These are phyloP conservation scores for Kockovaella imperatae DNA, from an alignment of 768 basidiomycete genomes.

Conservation along the genomic window DNA sequence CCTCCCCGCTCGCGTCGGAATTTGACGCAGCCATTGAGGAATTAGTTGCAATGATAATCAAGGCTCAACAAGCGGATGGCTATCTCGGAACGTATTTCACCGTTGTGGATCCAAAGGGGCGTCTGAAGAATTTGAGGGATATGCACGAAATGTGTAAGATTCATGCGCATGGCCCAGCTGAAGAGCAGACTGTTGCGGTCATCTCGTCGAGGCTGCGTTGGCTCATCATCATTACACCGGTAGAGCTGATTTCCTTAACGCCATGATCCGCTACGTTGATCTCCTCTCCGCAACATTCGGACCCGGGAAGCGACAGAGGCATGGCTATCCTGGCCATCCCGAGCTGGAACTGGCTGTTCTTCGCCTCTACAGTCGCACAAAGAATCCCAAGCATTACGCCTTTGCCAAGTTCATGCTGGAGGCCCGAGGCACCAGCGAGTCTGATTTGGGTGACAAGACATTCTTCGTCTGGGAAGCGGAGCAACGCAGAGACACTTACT, in stretches of 20 bases:
- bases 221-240: slow-evolving; percentile 18
- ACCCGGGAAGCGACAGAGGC: too few relatives aligned
- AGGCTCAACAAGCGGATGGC: slow-evolving; percentile 22
- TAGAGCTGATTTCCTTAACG: slow-evolving; percentile 13
- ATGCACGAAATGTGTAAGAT: slow-evolving; percentile 26
- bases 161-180: too few relatives aligned
- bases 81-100: slow-evolving; percentile 22
- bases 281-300: too few relatives aligned
- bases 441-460: slow-evolving; percentile 12
- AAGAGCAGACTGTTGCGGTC: slow-evolving; percentile 18
- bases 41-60: slow-evolving; percentile 21
- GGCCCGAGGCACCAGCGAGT: slow-evolving; percentile 15
- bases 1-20: slow-evolving; percentile 8
- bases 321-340: slow-evolving; percentile 30
- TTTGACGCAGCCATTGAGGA: slow-evolving; percentile 13
- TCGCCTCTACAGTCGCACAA: slow-evolving; percentile 17
- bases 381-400: slow-evolving; percentile 18
- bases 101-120: slow-evolving; percentile 16
- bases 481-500: slow-evolving; percentile 4
- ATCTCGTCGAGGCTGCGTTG: slow-evolving; percentile 17
- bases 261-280: too few relatives aligned
- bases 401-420: slow-evolving; percentile 21
- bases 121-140: slow-evolving; percentile 19
- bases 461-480: slow-evolving; percentile 24
- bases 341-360: slow-evolving; percentile 30